Evolutionary conservation across 139 green algal genomes (phyloP).

Genomic region (Gonium pectorale): DNA sequence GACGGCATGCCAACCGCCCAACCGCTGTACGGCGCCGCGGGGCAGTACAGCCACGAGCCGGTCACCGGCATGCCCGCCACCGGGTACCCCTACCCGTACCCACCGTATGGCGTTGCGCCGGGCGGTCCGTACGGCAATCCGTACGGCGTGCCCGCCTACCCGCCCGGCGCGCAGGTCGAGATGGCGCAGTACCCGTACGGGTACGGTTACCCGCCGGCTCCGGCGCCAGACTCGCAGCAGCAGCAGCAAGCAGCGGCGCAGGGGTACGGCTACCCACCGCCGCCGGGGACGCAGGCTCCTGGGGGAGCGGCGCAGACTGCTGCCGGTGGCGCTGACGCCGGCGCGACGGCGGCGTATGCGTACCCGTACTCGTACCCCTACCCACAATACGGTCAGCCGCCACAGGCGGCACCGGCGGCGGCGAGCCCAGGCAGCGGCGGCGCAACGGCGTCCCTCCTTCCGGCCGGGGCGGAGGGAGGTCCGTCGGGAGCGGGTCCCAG

Average conservation of each 20-base stretch:
- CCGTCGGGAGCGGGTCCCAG: not conserved
- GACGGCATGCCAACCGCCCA: slow-evolving; percentile 11
- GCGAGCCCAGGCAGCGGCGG: not conserved
- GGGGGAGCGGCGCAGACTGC: too few species aligned
- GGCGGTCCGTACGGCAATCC: too few species aligned
- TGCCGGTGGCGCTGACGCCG: too few species aligned
- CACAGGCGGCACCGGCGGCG: not conserved
- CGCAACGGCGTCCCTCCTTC: not conserved
- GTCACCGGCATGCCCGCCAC: not conserved
- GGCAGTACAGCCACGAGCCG: not conserved
- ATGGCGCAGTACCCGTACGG: not conserved
- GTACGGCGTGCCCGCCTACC: not conserved
- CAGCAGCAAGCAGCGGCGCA: not conserved
- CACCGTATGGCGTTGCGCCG: too few species aligned
- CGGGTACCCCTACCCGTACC: slow-evolving; percentile 13
- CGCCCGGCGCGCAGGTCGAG: not conserved
- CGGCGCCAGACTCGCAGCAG: not conserved
- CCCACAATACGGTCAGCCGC: not conserved
- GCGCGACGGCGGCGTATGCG: not conserved
- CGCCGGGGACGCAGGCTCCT: too few species aligned
- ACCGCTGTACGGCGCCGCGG: not conserved
- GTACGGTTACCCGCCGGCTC: not conserved
- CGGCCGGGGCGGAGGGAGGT: not conserved
- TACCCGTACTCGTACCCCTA: slow-evolving; percentile 13
- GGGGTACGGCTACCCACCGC: too few species aligned